Percentiles rank a stretch among this genome's conserved stretches.
These are phyloP conservation scores for Hanseniaspora guilliermondii DNA, from an alignment of 805 yeast species.

Conservation along the genomic window DNA sequence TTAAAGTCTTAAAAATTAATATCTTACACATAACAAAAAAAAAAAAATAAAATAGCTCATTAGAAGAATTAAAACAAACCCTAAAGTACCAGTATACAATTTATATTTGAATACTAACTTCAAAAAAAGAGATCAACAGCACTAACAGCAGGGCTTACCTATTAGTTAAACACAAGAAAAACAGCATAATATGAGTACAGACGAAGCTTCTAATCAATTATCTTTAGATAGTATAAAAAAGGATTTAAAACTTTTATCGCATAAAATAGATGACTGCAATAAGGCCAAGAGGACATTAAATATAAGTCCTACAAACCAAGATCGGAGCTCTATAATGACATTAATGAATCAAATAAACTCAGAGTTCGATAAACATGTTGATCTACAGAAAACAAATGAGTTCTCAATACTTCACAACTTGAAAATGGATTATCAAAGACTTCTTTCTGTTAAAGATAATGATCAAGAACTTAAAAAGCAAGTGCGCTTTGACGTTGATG, in stretches of 20 bases:
- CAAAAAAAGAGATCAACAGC: not conserved
- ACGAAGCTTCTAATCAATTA: not conserved
- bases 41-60: too few species aligned
- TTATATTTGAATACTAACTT: too few species aligned
- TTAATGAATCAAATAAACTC: not conserved
- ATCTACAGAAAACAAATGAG: not conserved
- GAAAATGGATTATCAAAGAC: not conserved
- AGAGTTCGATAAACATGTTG: not conserved
- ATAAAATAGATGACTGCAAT: not conserved
- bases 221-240: not conserved
- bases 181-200: not conserved
- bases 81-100: too few species aligned
- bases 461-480: not conserved
- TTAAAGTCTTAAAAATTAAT: too few species aligned
- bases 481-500: conserved; percentile 10
- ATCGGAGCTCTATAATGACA: not conserved
- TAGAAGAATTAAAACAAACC: not conserved
- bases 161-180: not conserved
- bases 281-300: not conserved
- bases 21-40: too few species aligned
- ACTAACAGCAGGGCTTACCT: not conserved
- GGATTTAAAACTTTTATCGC: not conserved
- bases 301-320: not conserved
- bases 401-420: not conserved
- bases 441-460: not conserved